These are phyloP conservation scores for Alternaria brassicae DNA, from an alignment of 2,329 filamentous ascomycete species.

Conservation along the genomic window DNA sequence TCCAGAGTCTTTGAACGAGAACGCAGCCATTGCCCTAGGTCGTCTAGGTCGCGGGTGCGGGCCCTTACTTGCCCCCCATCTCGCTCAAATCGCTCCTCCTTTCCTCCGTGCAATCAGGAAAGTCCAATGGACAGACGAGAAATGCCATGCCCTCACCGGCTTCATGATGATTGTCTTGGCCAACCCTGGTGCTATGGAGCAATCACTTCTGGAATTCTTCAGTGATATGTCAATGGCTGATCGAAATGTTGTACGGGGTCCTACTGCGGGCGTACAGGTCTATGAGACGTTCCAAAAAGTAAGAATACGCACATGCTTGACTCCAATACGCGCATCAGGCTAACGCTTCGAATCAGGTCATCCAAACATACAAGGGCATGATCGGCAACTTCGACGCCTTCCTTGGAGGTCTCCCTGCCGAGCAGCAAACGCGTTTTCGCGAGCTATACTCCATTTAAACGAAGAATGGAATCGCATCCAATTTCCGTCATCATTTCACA, in stretches of 20 bases:
- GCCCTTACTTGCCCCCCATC: slow-evolving; percentile 76
- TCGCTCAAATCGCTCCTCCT: slow-evolving; percentile 79
- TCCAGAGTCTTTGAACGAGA: slow-evolving; percentile 87
- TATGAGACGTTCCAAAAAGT: slow-evolving; percentile 70
- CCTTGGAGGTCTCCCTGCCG: slow-evolving; percentile 55
- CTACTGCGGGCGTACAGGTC: slow-evolving; percentile 68
- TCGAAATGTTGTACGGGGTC: slow-evolving; percentile 61
- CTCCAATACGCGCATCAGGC: background rate
- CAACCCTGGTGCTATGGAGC: slow-evolving; percentile 93
- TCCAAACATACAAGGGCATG: slow-evolving; percentile 62
- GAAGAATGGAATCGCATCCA: background rate
- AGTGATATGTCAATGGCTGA: slow-evolving; percentile 77
- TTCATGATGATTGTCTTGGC: slow-evolving; percentile 84
- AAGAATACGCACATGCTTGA: slow-evolving; percentile 39
- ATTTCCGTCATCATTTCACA: slow-evolving; percentile 21
- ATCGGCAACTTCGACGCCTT: slow-evolving; percentile 63
- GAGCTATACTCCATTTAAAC: slow-evolving; percentile 51
- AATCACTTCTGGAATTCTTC: slow-evolving; percentile 82
- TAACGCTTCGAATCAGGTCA: slow-evolving; percentile 49
- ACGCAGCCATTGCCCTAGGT: slow-evolving; percentile 91
- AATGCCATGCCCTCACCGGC: slow-evolving; percentile 89
- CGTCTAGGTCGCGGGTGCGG: slow-evolving; percentile 82
- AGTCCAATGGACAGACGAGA: slow-evolving; percentile 89
- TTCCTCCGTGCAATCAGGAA: slow-evolving; percentile 84
- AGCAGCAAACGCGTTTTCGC: slow-evolving; percentile 54